Evolutionary conservation across 1,284 basidiomycete species (phyloP).

Genomic region (Mycosarcoma maydis): DNA sequence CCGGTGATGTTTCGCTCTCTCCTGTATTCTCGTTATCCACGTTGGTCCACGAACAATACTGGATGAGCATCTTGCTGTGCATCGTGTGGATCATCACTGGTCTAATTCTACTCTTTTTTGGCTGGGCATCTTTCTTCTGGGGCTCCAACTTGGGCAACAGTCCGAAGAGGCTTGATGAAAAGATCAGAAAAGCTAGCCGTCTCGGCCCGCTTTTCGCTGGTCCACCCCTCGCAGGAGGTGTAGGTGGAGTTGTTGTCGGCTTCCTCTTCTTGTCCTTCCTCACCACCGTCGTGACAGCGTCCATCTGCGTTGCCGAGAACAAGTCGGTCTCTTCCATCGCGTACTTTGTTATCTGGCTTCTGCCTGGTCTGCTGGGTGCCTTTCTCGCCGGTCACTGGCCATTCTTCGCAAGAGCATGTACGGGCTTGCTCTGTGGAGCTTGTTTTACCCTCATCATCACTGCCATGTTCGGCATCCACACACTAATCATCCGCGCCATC

Average conservation of each 20-base stretch:
- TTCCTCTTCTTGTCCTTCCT: conserved; percentile 57
- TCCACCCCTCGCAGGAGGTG: conserved; percentile 46
- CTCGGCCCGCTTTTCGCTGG: conserved; percentile 12
- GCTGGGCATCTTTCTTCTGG: conserved; percentile 60
- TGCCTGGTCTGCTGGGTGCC: conserved; percentile 50
- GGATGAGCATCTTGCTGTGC: conserved; percentile 48
- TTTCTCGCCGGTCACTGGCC: conserved; percentile 47
- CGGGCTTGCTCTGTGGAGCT: conserved; percentile 46
- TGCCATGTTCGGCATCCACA: conserved; percentile 59
- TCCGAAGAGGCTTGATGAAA: conserved; percentile 18
- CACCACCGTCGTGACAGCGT: conserved; percentile 32
- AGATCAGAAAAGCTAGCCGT: conserved; percentile 7
- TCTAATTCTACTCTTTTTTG: conserved; percentile 54
- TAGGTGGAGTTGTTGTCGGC: conserved; percentile 49
- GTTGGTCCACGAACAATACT: conserved; percentile 24
- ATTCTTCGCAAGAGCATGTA: conserved; percentile 27
- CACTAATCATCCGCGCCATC: conserved; percentile 51
- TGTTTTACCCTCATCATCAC: conserved; percentile 51
- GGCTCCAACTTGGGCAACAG: conserved; percentile 17
- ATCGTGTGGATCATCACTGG: conserved; percentile 54
- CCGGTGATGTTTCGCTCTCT: neutral
- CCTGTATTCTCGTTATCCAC: conserved; percentile 32
- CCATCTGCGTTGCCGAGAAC: conserved; percentile 30
- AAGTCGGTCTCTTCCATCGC: conserved; percentile 31
- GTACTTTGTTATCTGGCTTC: conserved; percentile 52